Conservation (phyloP, 805 yeast genomes). For the Lachancea mirantina region DNA sequence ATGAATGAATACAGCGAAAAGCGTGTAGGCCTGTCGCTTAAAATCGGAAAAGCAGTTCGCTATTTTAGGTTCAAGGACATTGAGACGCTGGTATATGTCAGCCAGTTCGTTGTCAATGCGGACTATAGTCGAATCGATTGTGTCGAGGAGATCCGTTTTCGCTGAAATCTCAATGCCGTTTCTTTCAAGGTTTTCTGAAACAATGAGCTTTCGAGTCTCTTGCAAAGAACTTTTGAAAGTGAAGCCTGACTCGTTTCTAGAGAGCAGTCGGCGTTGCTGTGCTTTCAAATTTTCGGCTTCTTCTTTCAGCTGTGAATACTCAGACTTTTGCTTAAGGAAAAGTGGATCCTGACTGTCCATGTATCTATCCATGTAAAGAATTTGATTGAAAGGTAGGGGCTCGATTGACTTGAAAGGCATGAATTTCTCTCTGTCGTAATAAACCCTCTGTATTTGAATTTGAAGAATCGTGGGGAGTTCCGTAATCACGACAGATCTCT, state of each 20-base stretch:
- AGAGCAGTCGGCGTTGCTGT: conserved; percentile 37
- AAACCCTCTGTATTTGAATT: conserved; percentile 89
- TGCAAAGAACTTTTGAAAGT: conserved; percentile 46
- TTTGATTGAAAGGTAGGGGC: conserved; percentile 73
- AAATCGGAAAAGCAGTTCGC: conserved; percentile 55
- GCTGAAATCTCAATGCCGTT: conserved; percentile 35
- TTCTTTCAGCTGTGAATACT: conserved; percentile 55
- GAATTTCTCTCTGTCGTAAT: conserved; percentile 66
- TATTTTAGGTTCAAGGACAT: conserved; percentile 41
- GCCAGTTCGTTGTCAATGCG: conserved; percentile 42
- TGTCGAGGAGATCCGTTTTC: conserved; percentile 12
- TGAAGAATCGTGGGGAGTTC: conserved; percentile 78
- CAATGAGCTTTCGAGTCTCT: conserved; percentile 51
- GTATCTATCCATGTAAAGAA: conserved; percentile 80
- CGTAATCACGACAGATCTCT: conserved; percentile 63
- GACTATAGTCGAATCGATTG: conserved; percentile 40
- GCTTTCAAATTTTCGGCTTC: conserved; percentile 39
- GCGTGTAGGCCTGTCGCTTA: conserved; percentile 61
- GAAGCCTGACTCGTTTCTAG: conserved; percentile 44
- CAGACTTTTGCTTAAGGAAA: conserved; percentile 45
- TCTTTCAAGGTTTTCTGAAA: conserved; percentile 37
- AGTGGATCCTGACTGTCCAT: conserved; percentile 57
- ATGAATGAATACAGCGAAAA: conserved; percentile 90
- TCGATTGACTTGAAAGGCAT: conserved; percentile 77
- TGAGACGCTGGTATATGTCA: conserved; percentile 36